phyloP scores from a whole-genome alignment of 208 protist genomes.

The Trypanosoma platydactyli region DNA sequence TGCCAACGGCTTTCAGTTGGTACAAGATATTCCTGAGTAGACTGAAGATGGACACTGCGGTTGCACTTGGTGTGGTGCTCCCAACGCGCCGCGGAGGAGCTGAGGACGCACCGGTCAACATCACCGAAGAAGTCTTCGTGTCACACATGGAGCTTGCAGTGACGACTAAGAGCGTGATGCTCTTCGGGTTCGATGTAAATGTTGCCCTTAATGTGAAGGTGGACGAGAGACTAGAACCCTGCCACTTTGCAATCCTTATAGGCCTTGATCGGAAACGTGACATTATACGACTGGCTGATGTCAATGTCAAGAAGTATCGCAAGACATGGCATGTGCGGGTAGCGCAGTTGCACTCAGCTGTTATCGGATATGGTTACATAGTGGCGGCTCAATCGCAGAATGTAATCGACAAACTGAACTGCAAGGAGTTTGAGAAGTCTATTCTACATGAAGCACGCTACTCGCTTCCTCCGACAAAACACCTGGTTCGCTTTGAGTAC shows the following conservation, averaged over 20 bases:
- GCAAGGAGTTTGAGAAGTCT: conserved; percentile 51
- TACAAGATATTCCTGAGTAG: conserved; percentile 80
- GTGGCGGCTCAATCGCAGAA: conserved; percentile 69
- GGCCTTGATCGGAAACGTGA: conserved; percentile 73
- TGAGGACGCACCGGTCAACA: conserved; percentile 83
- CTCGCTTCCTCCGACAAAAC: conserved; percentile 55
- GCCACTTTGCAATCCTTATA: conserved; percentile 89
- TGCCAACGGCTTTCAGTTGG: conserved; percentile 71
- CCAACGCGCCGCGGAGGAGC: conserved; percentile 66
- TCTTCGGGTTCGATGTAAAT: conserved; percentile 90
- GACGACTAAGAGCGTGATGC: conserved; percentile 76
- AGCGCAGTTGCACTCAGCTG: conserved; percentile 70
- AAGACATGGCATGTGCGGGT: conserved; percentile 89
- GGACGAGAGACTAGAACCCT: conserved; percentile 47
- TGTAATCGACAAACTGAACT: conserved; percentile 62
- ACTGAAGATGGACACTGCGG: conserved; percentile 60
- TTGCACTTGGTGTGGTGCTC: conserved; percentile 71
- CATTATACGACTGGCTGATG: conserved; percentile 82
- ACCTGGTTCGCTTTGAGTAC: conserved; percentile 83
- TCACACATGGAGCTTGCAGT: conserved; percentile 66
- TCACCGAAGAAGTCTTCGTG: conserved; percentile 76
- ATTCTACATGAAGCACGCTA: conserved; percentile 63
- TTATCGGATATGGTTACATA: conserved; percentile 92
- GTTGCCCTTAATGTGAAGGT: conserved; percentile 78
- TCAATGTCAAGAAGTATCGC: conserved; percentile 88